Evolutionary conservation across 2,329 filamentous ascomycete species (phyloP), one percentile per base, ranked within the genome.

Genomic region (Harringtonia aguacate): DNA sequence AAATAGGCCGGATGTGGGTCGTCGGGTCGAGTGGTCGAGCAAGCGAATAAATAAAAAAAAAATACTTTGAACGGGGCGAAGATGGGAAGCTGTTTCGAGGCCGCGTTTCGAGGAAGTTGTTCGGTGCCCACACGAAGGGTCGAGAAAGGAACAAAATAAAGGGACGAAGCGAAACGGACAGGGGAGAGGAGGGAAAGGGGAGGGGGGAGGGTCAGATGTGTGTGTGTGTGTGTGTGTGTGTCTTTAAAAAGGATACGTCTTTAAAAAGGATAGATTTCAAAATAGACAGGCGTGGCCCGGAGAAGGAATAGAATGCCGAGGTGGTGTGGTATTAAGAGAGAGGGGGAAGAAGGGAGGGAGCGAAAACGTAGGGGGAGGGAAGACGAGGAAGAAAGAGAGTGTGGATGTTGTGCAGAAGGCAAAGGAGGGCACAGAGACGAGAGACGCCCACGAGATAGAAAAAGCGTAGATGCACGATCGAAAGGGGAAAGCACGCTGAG

Each of bases 201-300:
- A 20, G 22, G 22, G 17, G 33, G 28, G 20, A 21, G 33, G 10
- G 14, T 8, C 38, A 21, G n/a, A 34, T 17, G 21, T 27, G 10
- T 22, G 17, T 18, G 13, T 24, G 9, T 29, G n/a, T n/a, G 15
- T 15, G 30, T 21, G 9, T 22, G 17, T 18, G 13, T 24, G 9
- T 29, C 18, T 12, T n/a, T 24, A 20, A 30, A 27, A 28, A 30
- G 31, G 14, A 14, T 27, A 34, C 6, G 8, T 22, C 20, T 31
- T 29, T 17, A 37, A 39, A 39, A 33, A n/a, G 21, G 20, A 20
- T 36, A 34, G 28, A 5, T 30, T 33, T 36, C n/a, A 33, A 41
- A 45, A 45, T 45, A 45, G n/a, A 41, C 44, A 46, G 44, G 40
- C 44, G 31, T 35, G 6, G 39, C 44, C 44, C 35, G 44, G 44